Evolutionary conservation across 2,329 filamentous ascomycete genomes (phyloP).

Genomic region (Ceratocystis cubensis): DNA sequence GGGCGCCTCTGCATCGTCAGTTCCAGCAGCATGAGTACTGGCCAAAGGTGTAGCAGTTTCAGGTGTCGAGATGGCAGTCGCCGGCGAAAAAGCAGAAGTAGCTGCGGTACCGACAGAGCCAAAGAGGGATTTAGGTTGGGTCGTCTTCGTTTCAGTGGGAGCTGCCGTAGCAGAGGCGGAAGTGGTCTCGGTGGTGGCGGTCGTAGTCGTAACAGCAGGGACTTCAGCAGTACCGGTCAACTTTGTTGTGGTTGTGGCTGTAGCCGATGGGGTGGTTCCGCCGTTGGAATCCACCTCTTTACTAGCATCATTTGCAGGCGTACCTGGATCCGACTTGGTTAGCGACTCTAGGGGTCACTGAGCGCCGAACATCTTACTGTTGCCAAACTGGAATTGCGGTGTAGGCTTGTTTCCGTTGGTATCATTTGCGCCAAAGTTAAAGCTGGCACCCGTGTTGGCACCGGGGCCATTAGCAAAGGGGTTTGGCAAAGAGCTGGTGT

Average conservation of each 20-base stretch:
- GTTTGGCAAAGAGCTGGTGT: slow-evolving; percentile 17
- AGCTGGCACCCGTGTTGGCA: neutral
- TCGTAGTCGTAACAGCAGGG: neutral
- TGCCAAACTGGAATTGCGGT: slow-evolving; percentile 20
- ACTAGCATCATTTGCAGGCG: slow-evolving; percentile 20
- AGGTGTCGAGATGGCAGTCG: slow-evolving; percentile 5
- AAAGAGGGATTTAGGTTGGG: slow-evolving; percentile 8
- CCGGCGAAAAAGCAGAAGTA: neutral
- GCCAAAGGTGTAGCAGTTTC: neutral
- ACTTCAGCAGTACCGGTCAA: slow-evolving; percentile 10
- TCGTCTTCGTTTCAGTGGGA: neutral
- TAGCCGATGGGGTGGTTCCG: neutral
- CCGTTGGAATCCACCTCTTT: slow-evolving; percentile 12
- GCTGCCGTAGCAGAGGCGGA: neutral
- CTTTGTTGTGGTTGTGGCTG: neutral
- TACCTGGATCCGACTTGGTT: slow-evolving; percentile 23
- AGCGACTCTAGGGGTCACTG: slow-evolving; percentile 21
- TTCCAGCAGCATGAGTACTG: neutral
- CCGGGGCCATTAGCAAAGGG: slow-evolving; percentile 15
- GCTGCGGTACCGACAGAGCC: slow-evolving; percentile 1
- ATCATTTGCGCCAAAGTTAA: slow-evolving; percentile 20
- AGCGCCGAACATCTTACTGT: slow-evolving; percentile 21
- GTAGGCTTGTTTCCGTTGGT: slow-evolving; percentile 16
- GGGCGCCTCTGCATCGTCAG: slow-evolving; percentile 41
- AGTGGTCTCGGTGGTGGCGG: neutral